Evolutionary conservation across 139 green algal species (phyloP).

Genomic region (Chlorella sp.): DNA sequence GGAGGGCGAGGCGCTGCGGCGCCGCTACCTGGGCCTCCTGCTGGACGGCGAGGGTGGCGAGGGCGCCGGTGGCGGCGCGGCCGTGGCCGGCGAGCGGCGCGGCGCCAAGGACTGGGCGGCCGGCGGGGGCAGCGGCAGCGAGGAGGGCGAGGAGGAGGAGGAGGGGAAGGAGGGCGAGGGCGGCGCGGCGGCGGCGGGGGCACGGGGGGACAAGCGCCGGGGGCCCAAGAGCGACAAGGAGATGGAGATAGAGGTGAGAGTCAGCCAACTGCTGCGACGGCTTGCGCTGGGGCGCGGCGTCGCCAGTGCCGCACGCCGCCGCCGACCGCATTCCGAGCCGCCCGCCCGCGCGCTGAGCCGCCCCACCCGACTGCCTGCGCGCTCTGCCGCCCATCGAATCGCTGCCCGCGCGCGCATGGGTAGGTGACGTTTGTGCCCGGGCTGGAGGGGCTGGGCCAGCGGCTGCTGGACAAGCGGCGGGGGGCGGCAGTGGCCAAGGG

Average conservation of each 20-base stretch:
- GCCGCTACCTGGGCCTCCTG: slow-evolving; percentile 57
- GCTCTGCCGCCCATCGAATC: too few species aligned
- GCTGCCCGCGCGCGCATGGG: too few species aligned
- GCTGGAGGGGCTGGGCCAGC: slow-evolving; percentile 75
- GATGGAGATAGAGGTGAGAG: slow-evolving; percentile 79
- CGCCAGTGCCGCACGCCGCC: too few species aligned
- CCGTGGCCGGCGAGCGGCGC: slow-evolving; percentile 12
- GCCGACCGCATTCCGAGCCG: too few species aligned
- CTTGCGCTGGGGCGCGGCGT: too few species aligned
- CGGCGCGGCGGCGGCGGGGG: slow-evolving; percentile 4
- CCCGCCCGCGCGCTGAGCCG: too few species aligned
- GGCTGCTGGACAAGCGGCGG: slow-evolving; percentile 67
- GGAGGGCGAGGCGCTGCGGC: slow-evolving; percentile 43
- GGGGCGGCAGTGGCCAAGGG: slow-evolving; percentile 46
- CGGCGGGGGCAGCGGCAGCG: slow-evolving; percentile 9
- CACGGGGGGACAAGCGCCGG: background rate
- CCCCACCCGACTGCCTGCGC: too few species aligned
- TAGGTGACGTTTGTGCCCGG: slow-evolving; percentile 74
- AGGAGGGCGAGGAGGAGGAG: slow-evolving; percentile 8
- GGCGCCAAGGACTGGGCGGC: slow-evolving; percentile 65
- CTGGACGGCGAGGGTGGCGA: slow-evolving; percentile 26
- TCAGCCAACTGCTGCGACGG: too few species aligned
- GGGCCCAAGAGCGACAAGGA: slow-evolving; percentile 9
- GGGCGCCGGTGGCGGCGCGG: slow-evolving; percentile 13
- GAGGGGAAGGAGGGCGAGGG: slow-evolving; percentile 16